A percentile compares a stretch with the other conserved stretches of the same genome.
Evolutionary conservation across 768 basidiomycete genomes (phyloP).

Genomic region (Tephrocybe sp.): DNA sequence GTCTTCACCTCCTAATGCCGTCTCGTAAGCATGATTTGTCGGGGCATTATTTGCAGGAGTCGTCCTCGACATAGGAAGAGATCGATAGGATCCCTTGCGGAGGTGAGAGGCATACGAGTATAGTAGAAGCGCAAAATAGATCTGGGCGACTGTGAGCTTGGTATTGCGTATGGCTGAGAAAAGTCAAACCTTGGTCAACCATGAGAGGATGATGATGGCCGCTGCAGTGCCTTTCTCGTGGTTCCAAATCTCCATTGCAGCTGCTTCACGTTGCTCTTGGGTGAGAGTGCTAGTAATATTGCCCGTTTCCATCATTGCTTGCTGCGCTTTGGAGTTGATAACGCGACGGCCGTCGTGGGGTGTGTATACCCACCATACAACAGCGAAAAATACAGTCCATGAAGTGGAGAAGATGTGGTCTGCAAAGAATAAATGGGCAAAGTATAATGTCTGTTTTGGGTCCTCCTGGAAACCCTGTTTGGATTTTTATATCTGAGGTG

Average conservation of each 20-base stretch:
- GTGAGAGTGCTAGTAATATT: conserved; percentile 54
- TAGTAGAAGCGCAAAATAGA: conserved; percentile 86
- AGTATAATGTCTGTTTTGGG: conserved; percentile 76
- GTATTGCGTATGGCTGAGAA: not conserved
- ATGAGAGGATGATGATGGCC: conserved; percentile 74
- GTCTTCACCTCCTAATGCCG: conserved; percentile 45
- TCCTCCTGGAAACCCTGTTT: conserved; percentile 94
- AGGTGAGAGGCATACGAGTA: conserved; percentile 95
- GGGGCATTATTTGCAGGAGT: conserved; percentile 29
- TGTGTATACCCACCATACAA: conserved; percentile 87
- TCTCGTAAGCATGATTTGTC: conserved; percentile 35
- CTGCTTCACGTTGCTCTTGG: conserved; percentile 60
- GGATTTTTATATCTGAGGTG: conserved; percentile 17
- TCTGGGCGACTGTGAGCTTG: conserved; percentile 39
- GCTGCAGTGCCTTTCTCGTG: conserved; percentile 84
- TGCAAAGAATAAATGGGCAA: conserved; percentile 88
- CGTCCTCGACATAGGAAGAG: conserved; percentile 61
- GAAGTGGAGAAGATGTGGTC: conserved; percentile 89
- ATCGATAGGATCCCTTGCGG: conserved; percentile 85
- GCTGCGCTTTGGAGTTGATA: conserved; percentile 84
- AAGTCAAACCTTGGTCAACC: conserved; percentile 79
- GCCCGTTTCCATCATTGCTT: conserved; percentile 71
- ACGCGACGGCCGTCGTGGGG: conserved; percentile 86
- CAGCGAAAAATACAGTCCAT: conserved; percentile 91
- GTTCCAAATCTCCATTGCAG: conserved; percentile 85